Evolutionary conservation across 768 basidiomycete species (phyloP).

Genomic region (Crassisporium funariophilum): DNA sequence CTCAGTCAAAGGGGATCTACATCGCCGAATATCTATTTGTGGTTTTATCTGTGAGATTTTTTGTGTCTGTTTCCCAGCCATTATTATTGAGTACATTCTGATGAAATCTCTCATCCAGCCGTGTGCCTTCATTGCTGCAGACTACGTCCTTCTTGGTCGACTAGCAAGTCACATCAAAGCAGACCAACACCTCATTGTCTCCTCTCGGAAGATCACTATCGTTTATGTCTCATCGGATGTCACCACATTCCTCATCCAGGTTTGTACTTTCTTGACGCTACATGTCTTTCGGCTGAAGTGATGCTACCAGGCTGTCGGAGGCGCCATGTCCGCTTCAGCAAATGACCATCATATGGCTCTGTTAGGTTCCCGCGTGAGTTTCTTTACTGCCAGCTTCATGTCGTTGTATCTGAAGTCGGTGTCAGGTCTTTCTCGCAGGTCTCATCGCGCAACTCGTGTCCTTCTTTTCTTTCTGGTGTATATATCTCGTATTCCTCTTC

Average conservation of each 20-base stretch:
- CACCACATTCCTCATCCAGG: slow-evolving; percentile 68
- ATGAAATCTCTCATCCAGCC: slow-evolving; percentile 41
- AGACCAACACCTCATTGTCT: slow-evolving; percentile 50
- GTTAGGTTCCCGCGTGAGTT: slow-evolving; percentile 38
- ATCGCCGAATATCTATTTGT: slow-evolving; percentile 62
- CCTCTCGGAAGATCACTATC: slow-evolving; percentile 49
- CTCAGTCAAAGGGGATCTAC: slow-evolving; percentile 54
- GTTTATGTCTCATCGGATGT: slow-evolving; percentile 67
- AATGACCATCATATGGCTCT: slow-evolving; percentile 28
- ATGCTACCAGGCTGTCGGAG: slow-evolving; percentile 45
- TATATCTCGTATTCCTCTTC: slow-evolving; percentile 51
- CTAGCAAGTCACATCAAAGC: slow-evolving; percentile 53
- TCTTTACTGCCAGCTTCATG: neutral
- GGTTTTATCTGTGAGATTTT: slow-evolving; percentile 51
- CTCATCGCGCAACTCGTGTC: slow-evolving; percentile 58
- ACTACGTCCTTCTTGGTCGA: slow-evolving; percentile 67
- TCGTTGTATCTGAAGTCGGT: neutral
- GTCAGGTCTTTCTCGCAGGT: slow-evolving; percentile 57
- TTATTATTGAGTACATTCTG: neutral
- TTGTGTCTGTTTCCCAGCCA: neutral
- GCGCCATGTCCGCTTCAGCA: slow-evolving; percentile 45
- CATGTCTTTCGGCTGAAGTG: neutral
- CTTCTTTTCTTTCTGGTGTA: slow-evolving; percentile 47
- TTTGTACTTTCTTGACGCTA: slow-evolving; percentile 15
- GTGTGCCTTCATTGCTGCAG: slow-evolving; percentile 73